Percentiles rank a stretch among this genome's conserved stretches.
Conservation (phyloP, 768 basidiomycete genomes). For the Mycena floridula region DNA sequence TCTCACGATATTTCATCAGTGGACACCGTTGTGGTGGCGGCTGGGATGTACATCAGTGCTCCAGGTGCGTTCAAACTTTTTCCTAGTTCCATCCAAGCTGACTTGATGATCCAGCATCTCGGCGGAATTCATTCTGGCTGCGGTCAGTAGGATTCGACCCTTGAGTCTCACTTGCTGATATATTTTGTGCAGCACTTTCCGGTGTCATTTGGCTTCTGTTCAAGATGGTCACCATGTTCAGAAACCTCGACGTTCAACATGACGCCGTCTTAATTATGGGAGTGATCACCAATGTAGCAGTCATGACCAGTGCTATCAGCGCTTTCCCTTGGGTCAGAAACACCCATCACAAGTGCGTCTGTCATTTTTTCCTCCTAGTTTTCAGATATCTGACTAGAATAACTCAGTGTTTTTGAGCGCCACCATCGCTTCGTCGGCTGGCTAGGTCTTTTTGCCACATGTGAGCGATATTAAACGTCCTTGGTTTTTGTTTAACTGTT, state of each 20-base stretch:
- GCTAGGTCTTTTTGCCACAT: conserved; percentile 50
- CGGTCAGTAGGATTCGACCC: no score
- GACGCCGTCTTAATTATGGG: conserved; percentile 57
- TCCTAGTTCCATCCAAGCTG: conserved; percentile 1
- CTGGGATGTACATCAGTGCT: conserved; percentile 69
- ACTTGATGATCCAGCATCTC: conserved; percentile 45
- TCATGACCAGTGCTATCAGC: conserved; percentile 54
- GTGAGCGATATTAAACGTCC: conserved; percentile 16
- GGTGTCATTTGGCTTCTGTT: conserved; percentile 66
- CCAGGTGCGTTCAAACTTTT: conserved; percentile 33
- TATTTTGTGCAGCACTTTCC: no score
- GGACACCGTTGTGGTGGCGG: conserved; percentile 69
- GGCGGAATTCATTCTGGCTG: conserved; percentile 79
- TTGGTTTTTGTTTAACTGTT: neutral
- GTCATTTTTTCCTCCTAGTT: neutral
- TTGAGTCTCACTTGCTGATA: no score
- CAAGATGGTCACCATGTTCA: conserved; percentile 54
- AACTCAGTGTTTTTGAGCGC: conserved; percentile 64
- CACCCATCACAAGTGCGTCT: conserved; percentile 68
- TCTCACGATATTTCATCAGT: conserved; percentile 28
- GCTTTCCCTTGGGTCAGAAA: conserved; percentile 80
- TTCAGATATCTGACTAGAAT: conserved; percentile 2
- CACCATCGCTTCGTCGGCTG: conserved; percentile 79
- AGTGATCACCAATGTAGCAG: conserved; percentile 47
- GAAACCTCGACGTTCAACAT: conserved; percentile 39